Percentiles rank a stretch among this genome's conserved stretches.
phyloP scores from a whole-genome alignment of 768 basidiomycete species.

The Galerina marginata region DNA sequence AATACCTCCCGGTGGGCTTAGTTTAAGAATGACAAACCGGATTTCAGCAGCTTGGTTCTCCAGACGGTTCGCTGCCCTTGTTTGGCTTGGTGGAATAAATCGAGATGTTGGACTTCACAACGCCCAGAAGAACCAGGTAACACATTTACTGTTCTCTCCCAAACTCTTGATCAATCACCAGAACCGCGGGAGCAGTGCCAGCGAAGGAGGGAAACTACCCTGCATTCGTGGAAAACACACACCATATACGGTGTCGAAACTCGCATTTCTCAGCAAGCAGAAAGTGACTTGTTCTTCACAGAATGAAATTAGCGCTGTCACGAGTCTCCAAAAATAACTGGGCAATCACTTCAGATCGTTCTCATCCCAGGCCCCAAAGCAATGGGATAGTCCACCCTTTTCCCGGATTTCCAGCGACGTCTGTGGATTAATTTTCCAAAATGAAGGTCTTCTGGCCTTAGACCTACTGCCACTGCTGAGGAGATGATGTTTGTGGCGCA shows the following conservation, averaged over 20 bases:
- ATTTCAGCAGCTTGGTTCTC: neutral
- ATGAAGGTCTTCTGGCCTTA: neutral
- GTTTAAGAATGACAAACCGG: neutral
- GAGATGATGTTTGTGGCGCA: constrained; percentile 12
- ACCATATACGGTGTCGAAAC: constrained; percentile 6
- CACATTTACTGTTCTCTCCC: neutral
- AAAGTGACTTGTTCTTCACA: constrained; percentile 11
- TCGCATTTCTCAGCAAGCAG: constrained; percentile 6
- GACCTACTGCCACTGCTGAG: neutral
- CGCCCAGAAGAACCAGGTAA: neutral
- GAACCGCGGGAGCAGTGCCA: constrained; percentile 22
- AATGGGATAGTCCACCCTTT: constrained; percentile 18
- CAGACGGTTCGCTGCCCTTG: neutral
- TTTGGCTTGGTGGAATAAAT: neutral
- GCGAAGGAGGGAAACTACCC: constrained; percentile 9
- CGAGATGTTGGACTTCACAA: neutral
- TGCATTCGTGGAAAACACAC: constrained; percentile 9
- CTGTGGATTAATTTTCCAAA: constrained; percentile 1
- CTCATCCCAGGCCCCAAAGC: constrained; percentile 3
- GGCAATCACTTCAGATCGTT: constrained; percentile 5
- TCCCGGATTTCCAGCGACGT: constrained; percentile 16
- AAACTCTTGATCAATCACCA: constrained; percentile 2
- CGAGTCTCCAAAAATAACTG: constrained; percentile 14
- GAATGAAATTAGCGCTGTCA: constrained; percentile 19
- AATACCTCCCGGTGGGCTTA: neutral